Percentiles rank a stretch among this genome's conserved stretches.
phyloP scores from a whole-genome alignment of 78 protist species.

The Cavenderia fasciculata region DNA sequence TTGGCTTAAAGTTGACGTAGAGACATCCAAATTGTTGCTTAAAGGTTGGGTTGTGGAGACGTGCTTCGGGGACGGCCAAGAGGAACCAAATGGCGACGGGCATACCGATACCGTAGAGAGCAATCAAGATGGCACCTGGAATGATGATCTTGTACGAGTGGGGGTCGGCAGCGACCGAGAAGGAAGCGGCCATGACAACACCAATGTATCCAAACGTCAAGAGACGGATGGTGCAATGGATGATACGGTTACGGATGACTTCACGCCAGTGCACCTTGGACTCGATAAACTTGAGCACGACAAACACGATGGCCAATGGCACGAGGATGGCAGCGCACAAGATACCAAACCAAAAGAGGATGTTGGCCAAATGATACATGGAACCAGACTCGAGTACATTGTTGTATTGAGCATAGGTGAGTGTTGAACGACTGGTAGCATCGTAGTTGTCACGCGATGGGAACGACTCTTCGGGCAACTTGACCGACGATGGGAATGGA shows the following conservation, averaged over 20 bases:
- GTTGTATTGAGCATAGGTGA: slow-evolving; percentile 43
- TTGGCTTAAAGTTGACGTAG: slow-evolving; percentile 74
- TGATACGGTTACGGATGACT: slow-evolving; percentile 37
- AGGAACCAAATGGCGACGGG: slow-evolving; percentile 50
- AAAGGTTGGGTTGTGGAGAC: slow-evolving; percentile 70
- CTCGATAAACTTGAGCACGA: slow-evolving; percentile 15
- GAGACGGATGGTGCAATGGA: slow-evolving; percentile 40
- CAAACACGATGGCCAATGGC: slow-evolving; percentile 8
- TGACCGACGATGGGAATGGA: slow-evolving; percentile 63
- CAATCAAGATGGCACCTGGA: slow-evolving; percentile 65
- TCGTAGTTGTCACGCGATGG: not conserved
- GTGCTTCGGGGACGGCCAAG: slow-evolving; percentile 49
- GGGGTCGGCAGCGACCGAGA: slow-evolving; percentile 29
- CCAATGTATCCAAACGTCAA: slow-evolving; percentile 51
- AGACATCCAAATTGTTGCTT: slow-evolving; percentile 74
- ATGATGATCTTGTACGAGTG: slow-evolving; percentile 26
- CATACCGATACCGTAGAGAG: slow-evolving; percentile 65
- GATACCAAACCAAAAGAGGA: slow-evolving; percentile 63
- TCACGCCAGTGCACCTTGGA: slow-evolving; percentile 50
- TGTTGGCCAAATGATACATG: slow-evolving; percentile 45
- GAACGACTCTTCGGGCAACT: slow-evolving; percentile 7
- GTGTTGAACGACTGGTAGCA: not conserved
- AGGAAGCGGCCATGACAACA: slow-evolving; percentile 21
- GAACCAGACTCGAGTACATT: slow-evolving; percentile 40
- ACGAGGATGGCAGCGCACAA: slow-evolving; percentile 49